These are phyloP conservation scores for Persicaria tinctoria DNA, from an alignment of 148 eudicot species.

Conservation along the genomic window DNA sequence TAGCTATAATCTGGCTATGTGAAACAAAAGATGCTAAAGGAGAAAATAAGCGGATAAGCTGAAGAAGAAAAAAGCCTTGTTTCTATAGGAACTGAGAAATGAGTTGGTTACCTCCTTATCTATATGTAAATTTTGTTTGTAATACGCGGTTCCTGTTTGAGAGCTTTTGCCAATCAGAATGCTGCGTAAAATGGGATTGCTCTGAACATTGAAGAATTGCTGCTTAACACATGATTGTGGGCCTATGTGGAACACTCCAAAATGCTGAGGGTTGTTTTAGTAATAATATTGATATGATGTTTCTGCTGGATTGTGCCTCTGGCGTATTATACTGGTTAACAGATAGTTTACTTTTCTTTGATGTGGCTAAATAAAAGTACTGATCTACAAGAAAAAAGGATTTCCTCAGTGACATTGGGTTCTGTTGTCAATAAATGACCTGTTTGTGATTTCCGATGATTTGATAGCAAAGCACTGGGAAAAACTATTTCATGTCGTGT, in stretches of 20 bases:
- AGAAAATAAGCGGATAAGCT: background rate
- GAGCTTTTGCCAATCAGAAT: background rate
- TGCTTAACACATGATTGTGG: background rate
- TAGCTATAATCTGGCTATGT: background rate
- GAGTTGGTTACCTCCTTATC: background rate
- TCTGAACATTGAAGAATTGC: background rate
- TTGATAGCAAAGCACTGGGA: background rate
- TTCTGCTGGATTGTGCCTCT: background rate
- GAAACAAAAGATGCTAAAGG: background rate
- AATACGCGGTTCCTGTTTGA: background rate
- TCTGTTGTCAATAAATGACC: background rate
- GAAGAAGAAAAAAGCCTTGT: background rate
- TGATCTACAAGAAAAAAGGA: no score
- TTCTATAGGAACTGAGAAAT: background rate
- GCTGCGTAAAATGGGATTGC: background rate
- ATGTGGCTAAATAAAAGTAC: background rate
- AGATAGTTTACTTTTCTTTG: background rate
- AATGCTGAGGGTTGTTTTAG: background rate
- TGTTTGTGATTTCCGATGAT: background rate
- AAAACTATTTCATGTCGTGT: background rate
- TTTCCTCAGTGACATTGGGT: background rate
- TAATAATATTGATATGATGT: background rate
- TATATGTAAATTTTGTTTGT: background rate
- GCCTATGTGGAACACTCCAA: background rate
- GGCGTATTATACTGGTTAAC: background rate